Evolutionary conservation across 345 rosid species (phyloP).

Genomic region (Eutrema japonicum): DNA sequence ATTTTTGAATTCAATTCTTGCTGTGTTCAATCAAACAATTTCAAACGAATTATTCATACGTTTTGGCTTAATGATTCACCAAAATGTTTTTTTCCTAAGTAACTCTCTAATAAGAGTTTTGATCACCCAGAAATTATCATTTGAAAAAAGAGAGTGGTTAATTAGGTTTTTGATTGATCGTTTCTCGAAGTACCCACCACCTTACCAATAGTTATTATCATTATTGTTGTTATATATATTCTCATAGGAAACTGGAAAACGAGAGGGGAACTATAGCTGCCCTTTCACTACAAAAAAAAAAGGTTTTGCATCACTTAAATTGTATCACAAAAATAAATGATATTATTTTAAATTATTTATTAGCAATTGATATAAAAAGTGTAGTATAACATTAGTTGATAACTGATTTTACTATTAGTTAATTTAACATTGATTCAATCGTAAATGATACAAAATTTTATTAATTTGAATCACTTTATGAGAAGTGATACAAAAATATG

Average conservation of each 20-base stretch:
- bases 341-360: no score
- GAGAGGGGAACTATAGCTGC: conserved; percentile 43
- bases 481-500: no score
- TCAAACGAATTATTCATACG: background rate
- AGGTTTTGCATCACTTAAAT: no score
- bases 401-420: no score
- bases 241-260: conserved; percentile 41
- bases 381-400: no score
- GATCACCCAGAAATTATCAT: background rate
- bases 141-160: background rate
- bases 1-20: background rate
- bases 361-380: no score
- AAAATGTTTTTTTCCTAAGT: background rate
- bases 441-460: no score
- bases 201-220: conserved; percentile 38
- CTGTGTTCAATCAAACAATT: background rate
- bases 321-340: no score
- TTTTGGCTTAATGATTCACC: conserved; percentile 9
- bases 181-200: conserved; percentile 37
- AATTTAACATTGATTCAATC: no score
- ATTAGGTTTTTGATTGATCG: conserved; percentile 36
- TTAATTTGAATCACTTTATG: no score
- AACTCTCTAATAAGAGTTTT: background rate
- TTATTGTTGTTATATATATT: conserved; percentile 21
- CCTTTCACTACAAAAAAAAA: no score